These are phyloP conservation scores for Senna siamea DNA, from an alignment of 306 rosid species.

Conservation along the genomic window DNA sequence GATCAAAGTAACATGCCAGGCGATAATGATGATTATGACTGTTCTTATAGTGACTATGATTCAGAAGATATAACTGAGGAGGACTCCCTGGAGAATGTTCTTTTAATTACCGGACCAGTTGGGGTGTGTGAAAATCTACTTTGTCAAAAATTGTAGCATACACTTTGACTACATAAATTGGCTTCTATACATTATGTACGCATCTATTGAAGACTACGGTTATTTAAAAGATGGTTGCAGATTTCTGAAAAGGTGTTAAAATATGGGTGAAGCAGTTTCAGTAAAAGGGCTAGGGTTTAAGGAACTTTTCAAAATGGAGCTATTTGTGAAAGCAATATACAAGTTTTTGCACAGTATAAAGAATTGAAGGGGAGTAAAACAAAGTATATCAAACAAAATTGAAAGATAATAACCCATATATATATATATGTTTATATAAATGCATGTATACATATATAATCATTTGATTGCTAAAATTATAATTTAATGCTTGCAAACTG, in stretches of 20 bases:
- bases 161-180: conserved; percentile 34
- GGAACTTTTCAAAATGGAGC: conserved; percentile 20
- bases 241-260: conserved; percentile 27
- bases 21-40: conserved; percentile 39
- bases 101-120: conserved; percentile 79
- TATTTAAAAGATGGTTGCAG: conserved; percentile 6
- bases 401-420: neutral
- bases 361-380: conserved; percentile 14
- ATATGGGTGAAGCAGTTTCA: neutral
- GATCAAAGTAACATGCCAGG: conserved; percentile 41
- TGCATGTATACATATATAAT: neutral
- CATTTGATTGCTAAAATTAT: conserved; percentile 10
- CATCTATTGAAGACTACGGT: conserved; percentile 27
- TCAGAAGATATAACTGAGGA: conserved; percentile 48
- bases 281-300: neutral
- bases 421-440: too few species aligned
- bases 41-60: conserved; percentile 55
- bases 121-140: conserved; percentile 62
- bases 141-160: conserved; percentile 14
- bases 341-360: conserved; percentile 3
- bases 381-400: conserved; percentile 9
- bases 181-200: conserved; percentile 9
- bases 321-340: conserved; percentile 20
- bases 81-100: conserved; percentile 63
- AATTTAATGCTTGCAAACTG: conserved; percentile 17